Percentiles rank a stretch among this genome's conserved stretches.
These are phyloP conservation scores for Entophlyctis helioformis DNA, from an alignment of 192 early-diverging fungal genomes.

Conservation along the genomic window DNA sequence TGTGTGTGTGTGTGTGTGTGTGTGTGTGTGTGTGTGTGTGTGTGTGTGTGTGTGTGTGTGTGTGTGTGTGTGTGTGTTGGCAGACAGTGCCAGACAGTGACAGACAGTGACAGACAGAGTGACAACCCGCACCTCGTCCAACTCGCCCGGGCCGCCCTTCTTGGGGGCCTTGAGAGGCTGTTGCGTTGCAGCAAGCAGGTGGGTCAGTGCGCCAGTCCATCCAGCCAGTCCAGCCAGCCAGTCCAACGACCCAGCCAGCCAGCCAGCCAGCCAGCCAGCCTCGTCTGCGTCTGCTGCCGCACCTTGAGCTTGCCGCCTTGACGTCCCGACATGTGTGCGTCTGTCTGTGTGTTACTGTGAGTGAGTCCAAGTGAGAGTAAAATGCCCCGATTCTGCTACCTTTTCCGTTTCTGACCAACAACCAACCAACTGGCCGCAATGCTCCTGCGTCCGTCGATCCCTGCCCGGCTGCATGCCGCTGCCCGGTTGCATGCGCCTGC, in stretches of 20 bases:
- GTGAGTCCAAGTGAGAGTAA: no score
- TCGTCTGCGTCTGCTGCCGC: no score
- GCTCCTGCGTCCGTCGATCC: not conserved
- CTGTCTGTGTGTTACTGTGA: no score
- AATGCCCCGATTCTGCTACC: no score
- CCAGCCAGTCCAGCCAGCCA: no score
- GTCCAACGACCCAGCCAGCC: no score
- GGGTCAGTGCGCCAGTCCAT: not conserved
- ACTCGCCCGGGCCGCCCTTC: constrained; percentile 45
- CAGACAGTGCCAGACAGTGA: not conserved
- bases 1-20: not conserved
- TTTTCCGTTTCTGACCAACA: constrained; percentile 1
- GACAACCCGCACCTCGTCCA: constrained; percentile 39
- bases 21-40: no score
- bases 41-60: no score
- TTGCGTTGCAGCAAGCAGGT: not conserved
- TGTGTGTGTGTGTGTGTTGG: no score
- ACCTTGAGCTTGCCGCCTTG: constrained; percentile 69
- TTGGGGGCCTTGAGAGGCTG: constrained; percentile 76
- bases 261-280: no score
- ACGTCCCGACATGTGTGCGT: constrained; percentile 47
- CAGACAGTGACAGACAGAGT: not conserved
- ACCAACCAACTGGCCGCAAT: not conserved
- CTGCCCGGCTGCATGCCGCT: not conserved
- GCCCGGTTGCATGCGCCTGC: not conserved